Evolutionary conservation across 140 eudicot species (phyloP).

Genomic region (Flaveria floridana): DNA sequence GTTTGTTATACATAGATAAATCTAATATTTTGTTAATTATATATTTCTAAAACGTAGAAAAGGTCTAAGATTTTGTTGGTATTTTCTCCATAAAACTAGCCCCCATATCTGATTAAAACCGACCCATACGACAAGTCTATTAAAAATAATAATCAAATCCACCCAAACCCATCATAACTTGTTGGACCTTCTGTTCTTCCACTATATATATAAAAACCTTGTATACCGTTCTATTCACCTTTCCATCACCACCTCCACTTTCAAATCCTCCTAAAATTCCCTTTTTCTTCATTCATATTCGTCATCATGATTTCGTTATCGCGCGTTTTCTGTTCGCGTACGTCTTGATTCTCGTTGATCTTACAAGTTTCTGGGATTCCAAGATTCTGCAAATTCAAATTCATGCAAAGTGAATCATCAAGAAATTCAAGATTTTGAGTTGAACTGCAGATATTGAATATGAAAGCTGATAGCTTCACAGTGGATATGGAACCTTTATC

Average conservation of each 20-base stretch:
- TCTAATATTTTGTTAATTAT: no score
- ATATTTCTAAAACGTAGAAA: not conserved
- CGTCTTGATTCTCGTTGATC: not conserved
- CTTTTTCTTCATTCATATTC: not conserved
- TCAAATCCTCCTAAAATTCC: constrained; percentile 1
- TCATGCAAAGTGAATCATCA: constrained; percentile 22
- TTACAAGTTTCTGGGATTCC: constrained; percentile 19
- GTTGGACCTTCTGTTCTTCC: constrained; percentile 21
- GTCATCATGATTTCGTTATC: not conserved
- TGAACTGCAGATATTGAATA: constrained; percentile 14
- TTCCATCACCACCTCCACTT: constrained; percentile 9
- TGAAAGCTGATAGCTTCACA: constrained; percentile 50
- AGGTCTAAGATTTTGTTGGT: constrained; percentile 13
- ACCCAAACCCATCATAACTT: constrained; percentile 16
- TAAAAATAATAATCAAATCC: not conserved
- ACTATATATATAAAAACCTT: constrained; percentile 20
- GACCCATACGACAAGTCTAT: constrained; percentile 9
- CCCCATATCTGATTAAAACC: constrained; percentile 6
- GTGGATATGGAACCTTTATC: constrained; percentile 56
- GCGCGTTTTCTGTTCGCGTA: not conserved
- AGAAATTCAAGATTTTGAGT: constrained; percentile 30
- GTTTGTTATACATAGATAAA: no score
- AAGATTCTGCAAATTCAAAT: constrained; percentile 31
- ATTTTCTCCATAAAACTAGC: constrained; percentile 17
- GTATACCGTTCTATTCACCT: not conserved